A percentile compares a stretch with the other conserved stretches of the same genome.
Evolutionary conservation across 225 moss, liverwort and hornwort genomes (phyloP).

Genomic region (Polytrichum formosum): DNA sequence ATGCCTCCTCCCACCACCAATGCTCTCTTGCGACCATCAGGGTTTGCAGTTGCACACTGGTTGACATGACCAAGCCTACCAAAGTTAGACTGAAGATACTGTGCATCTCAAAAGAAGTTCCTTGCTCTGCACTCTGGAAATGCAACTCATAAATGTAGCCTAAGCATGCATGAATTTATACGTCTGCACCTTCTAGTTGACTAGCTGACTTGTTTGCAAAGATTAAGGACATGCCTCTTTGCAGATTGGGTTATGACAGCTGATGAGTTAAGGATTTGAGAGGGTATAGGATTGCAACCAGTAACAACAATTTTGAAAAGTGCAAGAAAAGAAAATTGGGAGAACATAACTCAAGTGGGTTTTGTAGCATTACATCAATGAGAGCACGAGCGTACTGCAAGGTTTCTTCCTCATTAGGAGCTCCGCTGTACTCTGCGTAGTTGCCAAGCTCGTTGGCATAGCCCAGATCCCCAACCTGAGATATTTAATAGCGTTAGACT

Average conservation of each 20-base stretch:
- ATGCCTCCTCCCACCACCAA: conserved; percentile 87
- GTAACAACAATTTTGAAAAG: no score
- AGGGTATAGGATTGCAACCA: no score
- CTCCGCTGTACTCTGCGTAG: conserved; percentile 95
- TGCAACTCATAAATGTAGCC: neutral
- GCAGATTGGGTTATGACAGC: no score
- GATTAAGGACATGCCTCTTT: no score
- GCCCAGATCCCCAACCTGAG: conserved; percentile 87
- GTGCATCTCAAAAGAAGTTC: no score
- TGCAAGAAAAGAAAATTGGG: no score
- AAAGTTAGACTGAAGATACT: neutral
- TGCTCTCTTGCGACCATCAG: conserved; percentile 83
- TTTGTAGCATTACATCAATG: conserved; percentile 54
- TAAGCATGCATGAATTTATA: no score
- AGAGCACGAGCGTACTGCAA: conserved; percentile 90
- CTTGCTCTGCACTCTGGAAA: no score
- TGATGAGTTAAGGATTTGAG: neutral
- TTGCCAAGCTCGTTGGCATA: conserved; percentile 95
- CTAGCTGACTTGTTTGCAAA: no score
- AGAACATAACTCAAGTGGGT: no score
- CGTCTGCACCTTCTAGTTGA: no score
- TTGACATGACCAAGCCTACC: neutral
- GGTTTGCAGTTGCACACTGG: conserved; percentile 78
- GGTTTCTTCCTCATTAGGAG: conserved; percentile 92
- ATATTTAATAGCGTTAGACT: neutral